Evolutionary conservation across 2,329 filamentous ascomycete species (phyloP).

Genomic region (Pseudomassariella vexata): DNA sequence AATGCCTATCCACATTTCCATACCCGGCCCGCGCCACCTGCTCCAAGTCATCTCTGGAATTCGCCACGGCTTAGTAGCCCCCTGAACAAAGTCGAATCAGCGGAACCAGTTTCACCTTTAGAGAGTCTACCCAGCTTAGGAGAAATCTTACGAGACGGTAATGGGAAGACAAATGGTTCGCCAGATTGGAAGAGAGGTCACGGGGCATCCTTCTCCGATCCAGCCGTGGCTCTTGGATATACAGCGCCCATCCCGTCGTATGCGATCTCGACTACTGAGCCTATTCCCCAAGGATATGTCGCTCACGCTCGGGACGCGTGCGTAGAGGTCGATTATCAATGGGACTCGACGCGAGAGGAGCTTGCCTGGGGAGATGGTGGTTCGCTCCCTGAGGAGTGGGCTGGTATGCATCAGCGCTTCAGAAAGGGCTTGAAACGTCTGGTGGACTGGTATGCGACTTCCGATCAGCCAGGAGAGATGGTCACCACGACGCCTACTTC

Average conservation of each 20-base stretch:
- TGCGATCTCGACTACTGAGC: conserved; percentile 71
- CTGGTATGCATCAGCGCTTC: conserved; percentile 88
- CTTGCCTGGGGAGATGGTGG: conserved; percentile 85
- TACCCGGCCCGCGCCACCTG: conserved; percentile 17
- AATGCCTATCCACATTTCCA: conserved; percentile 38
- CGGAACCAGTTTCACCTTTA: not conserved
- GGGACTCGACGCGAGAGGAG: conserved; percentile 82
- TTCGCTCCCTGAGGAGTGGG: conserved; percentile 89
- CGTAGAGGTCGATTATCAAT: conserved; percentile 83
- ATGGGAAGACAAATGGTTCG: not conserved
- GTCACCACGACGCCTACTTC: conserved; percentile 34
- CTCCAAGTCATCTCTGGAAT: conserved; percentile 33
- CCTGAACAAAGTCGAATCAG: conserved; percentile 11
- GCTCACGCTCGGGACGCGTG: conserved; percentile 86
- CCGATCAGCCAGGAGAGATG: conserved; percentile 44
- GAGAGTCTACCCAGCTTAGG: conserved; percentile 4
- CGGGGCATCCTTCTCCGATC: conserved; percentile 4
- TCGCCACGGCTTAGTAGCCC: conserved; percentile 14
- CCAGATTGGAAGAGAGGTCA: conserved; percentile 7
- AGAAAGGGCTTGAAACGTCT: conserved; percentile 71
- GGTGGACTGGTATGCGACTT: conserved; percentile 73
- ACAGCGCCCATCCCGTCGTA: conserved; percentile 74
- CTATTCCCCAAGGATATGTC: conserved; percentile 83
- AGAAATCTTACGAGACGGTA: conserved; percentile 2
- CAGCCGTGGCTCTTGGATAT: conserved; percentile 44